phyloP scores from a whole-genome alignment of 2,329 filamentous ascomycete species.

The Diaporthe sp. region DNA sequence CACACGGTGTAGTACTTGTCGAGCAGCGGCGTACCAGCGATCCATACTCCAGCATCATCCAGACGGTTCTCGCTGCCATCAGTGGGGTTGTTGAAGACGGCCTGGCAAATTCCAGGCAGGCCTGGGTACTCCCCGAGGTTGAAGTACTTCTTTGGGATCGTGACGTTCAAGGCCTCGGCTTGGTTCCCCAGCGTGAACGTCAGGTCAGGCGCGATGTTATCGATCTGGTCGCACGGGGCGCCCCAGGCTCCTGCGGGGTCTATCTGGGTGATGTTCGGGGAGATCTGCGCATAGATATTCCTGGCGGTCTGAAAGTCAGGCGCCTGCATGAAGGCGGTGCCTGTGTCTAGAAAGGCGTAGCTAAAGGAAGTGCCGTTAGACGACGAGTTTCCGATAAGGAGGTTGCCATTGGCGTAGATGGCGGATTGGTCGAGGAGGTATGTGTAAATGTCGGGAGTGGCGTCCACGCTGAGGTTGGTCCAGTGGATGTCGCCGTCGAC shows the following conservation, averaged over 20 bases:
- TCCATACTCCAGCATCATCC: conserved; percentile 46
- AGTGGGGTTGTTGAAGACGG: conserved; percentile 48
- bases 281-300: conserved; percentile 51
- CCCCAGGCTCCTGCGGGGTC: conserved; percentile 52
- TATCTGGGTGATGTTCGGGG: conserved; percentile 49
- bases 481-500: conserved; percentile 48
- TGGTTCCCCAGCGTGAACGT: conserved; percentile 49
- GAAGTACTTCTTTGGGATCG: conserved; percentile 49
- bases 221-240: conserved; percentile 49
- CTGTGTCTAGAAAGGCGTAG: conserved; percentile 50
- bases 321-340: conserved; percentile 50
- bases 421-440: conserved; percentile 49
- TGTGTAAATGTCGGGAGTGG: conserved; percentile 39
- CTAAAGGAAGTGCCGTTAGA: conserved; percentile 33
- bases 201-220: conserved; percentile 48
- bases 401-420: conserved; percentile 46
- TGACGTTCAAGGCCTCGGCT: conserved; percentile 46
- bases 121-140: conserved; percentile 52
- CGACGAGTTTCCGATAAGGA: conserved; percentile 41
- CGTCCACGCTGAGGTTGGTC: conserved; percentile 45
- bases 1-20: conserved; percentile 55
- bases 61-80: conserved; percentile 40
- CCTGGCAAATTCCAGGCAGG: conserved; percentile 50
- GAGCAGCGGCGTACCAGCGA: conserved; percentile 51
- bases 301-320: conserved; percentile 49